Evolutionary conservation across 257 asterid species (phyloP), one percentile per base, ranked within the genome.

Genomic region (Salvia miltiorrhiza): DNA sequence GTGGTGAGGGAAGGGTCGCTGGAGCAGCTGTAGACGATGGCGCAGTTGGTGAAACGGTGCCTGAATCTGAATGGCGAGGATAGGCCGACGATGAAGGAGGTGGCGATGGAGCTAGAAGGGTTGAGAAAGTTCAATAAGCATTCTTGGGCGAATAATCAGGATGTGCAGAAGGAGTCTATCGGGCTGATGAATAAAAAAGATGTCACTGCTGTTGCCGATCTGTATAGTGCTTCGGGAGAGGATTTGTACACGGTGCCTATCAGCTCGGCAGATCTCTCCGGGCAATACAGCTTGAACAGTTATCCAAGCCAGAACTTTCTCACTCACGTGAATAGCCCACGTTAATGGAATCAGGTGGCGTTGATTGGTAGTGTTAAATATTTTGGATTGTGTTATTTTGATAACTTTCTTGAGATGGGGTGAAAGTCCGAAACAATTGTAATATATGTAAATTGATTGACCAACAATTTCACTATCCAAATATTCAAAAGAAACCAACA

Each of bases 171-270:
- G 41, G 64, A 59, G 33, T 17, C 63, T 30, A 24, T 2, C 2
- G 55, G 71, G 30, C 28, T 54, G 60, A 23, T 54, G 60, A 54
- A 23, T 54, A 19, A 16, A 5, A 13, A 53, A 9, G 50, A 60
- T 5, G 33, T 30, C 33, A 5, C 33, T 4, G 66, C 16, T 0
- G 66, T 13, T 0, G 33, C 67, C 1, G 67, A 61, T 61, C 67
- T 61, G 21, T 61, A 61, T 21, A 19, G 19, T 11, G 35, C 11
- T 0, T 16, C 48, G 0, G 50, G 52, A 0, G 67, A 33, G 0
- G 87, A 84, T 74, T 85, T 79, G 21, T 88, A 86, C 50, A 76
- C 83, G 1, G 80, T 77, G 70, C 86, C 77, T 3, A 35, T 84
- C 0, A 24, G 53, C 50, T 52, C 76, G 0, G 80, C 59, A 0